Evolutionary conservation across 768 basidiomycete species (phyloP).

Genomic region (Suillus tomentosus): DNA sequence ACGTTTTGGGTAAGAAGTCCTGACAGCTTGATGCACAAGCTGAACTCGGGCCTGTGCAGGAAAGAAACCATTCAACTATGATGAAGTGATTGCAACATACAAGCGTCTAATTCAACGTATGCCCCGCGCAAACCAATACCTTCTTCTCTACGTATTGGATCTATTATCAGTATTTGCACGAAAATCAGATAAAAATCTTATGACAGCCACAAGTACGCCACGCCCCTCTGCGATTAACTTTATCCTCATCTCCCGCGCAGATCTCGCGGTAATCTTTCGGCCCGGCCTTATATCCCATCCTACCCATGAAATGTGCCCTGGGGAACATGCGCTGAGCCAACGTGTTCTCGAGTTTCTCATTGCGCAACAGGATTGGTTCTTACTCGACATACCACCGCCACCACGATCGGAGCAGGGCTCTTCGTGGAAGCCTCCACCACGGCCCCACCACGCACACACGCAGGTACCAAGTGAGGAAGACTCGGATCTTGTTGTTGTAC

Average conservation of each 20-base stretch:
- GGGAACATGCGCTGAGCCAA: conserved; percentile 87
- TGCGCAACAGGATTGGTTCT: conserved; percentile 94
- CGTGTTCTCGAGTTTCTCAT: conserved; percentile 94
- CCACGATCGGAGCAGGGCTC: conserved; percentile 38
- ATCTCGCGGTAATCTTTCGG: conserved; percentile 96
- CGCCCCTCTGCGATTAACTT: conserved; percentile 9
- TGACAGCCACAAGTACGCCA: conserved; percentile 89
- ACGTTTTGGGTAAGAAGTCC: conserved; percentile 61
- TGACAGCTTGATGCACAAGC: neutral
- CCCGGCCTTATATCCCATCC: conserved; percentile 93
- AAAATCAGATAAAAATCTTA: conserved; percentile 89
- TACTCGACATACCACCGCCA: conserved; percentile 83
- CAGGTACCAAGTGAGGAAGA: conserved; percentile 37
- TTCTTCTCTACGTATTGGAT: conserved; percentile 96
- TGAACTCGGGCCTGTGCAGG: conserved; percentile 41
- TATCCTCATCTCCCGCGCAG: conserved; percentile 38
- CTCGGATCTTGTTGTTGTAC: conserved; percentile 46
- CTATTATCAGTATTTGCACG: conserved; percentile 92
- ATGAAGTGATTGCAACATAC: conserved; percentile 76
- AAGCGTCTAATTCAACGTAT: conserved; percentile 81
- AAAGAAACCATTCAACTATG: conserved; percentile 67
- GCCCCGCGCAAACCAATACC: conserved; percentile 89
- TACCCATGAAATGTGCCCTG: conserved; percentile 79
- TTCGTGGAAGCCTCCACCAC: conserved; percentile 29
- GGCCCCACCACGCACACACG: conserved; percentile 13